A percentile compares a stretch with the other conserved stretches of the same genome.
Conservation (phyloP, 306 rosid species). For the Elaeagnus macrophylla region DNA sequence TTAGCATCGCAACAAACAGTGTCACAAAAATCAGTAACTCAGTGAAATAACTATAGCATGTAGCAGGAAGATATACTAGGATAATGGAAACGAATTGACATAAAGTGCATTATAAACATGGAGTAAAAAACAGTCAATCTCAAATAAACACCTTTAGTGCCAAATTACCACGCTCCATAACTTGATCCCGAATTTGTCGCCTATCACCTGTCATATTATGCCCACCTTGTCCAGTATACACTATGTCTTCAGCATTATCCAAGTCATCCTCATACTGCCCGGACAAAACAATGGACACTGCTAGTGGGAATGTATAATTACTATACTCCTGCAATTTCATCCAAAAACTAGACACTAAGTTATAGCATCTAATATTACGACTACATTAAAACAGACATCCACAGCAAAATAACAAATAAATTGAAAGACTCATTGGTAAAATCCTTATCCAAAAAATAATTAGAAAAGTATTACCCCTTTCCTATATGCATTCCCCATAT, state of each 20-base stretch:
- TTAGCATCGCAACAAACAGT: too few species aligned
- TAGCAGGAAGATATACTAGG: too few species aligned
- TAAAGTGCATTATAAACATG: too few species aligned
- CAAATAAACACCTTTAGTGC: constrained; percentile 72
- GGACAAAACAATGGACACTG: constrained; percentile 82
- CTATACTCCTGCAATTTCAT: constrained; percentile 36
- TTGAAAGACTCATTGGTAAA: not conserved
- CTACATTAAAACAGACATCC: not conserved
- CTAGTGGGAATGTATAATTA: constrained; percentile 51
- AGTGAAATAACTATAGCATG: too few species aligned
- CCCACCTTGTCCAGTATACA: constrained; percentile 98
- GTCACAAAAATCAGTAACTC: too few species aligned
- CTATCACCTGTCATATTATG: constrained; percentile 77
- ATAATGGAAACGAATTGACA: too few species aligned
- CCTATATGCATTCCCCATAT: constrained; percentile 49
- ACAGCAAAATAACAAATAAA: not conserved
- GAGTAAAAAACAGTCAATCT: not conserved
- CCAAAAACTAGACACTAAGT: not conserved
- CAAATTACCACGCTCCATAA: constrained; percentile 71
- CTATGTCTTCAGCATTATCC: constrained; percentile 86
- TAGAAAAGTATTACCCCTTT: constrained; percentile 49
- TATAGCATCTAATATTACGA: not conserved
- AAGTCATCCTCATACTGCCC: constrained; percentile 96
- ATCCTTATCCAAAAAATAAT: constrained; percentile 1
- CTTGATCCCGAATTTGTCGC: constrained; percentile 72